Percentiles rank a stretch among this genome's conserved stretches.
phyloP scores from a whole-genome alignment of 2,329 filamentous ascomycete species.

The Aspergillus luchuensis region DNA sequence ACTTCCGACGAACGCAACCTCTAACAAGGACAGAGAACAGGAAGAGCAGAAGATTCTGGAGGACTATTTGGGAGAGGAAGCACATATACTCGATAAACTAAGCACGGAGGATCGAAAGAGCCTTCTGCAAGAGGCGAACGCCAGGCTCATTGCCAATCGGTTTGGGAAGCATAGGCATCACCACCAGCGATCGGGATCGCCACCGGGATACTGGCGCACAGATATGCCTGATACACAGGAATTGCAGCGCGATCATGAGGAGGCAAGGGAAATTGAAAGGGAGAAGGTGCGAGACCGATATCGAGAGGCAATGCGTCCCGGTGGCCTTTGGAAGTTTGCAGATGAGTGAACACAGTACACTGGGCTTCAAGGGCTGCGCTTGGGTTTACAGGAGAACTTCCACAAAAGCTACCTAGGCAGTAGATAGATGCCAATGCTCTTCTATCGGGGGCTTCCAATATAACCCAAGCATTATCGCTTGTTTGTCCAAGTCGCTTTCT shows the following conservation, averaged over 20 bases:
- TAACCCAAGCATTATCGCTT: no score
- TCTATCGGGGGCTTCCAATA: not conserved
- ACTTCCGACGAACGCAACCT: constrained; percentile 29
- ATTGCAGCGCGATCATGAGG: constrained; percentile 63
- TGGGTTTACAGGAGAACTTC: not conserved
- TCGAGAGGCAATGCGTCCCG: constrained; percentile 75
- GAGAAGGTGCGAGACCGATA: constrained; percentile 71
- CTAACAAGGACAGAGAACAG: constrained; percentile 24
- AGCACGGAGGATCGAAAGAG: constrained; percentile 62
- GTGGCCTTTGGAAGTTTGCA: constrained; percentile 76
- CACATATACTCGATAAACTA: constrained; percentile 50
- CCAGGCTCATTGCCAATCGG: constrained; percentile 70
- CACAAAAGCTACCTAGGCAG: not conserved
- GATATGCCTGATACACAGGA: constrained; percentile 92
- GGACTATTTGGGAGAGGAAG: constrained; percentile 56
- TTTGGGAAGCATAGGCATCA: constrained; percentile 76
- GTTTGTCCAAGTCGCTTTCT: not conserved
- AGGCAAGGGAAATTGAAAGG: constrained; percentile 65
- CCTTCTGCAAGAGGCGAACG: constrained; percentile 74
- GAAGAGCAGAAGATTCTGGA: constrained; percentile 44
- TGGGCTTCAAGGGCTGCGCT: not conserved
- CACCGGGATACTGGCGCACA: constrained; percentile 86
- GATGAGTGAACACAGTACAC: constrained; percentile 62
- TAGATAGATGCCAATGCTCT: not conserved
- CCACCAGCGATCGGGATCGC: constrained; percentile 70